phyloP scores from a whole-genome alignment of 306 rosid genomes.

The Herpetospermum pedunculosum region DNA sequence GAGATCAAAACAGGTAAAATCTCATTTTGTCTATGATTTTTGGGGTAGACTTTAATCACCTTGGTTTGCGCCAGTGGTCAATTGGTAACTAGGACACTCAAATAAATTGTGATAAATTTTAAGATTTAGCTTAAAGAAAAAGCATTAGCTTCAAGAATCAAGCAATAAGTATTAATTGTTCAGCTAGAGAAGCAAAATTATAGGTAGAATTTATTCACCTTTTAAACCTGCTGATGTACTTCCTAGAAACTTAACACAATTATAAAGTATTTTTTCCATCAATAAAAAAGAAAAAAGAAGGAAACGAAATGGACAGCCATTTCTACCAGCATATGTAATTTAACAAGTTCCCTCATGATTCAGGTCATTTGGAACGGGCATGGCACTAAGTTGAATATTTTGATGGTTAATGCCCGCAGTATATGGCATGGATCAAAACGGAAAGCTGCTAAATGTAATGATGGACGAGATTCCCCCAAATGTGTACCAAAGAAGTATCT shows the following conservation, averaged over 20 bases:
- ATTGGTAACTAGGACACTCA: no score
- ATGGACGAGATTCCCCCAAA: neutral
- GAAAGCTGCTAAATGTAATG: neutral
- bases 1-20: neutral
- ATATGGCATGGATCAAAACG: neutral
- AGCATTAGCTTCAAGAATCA: neutral
- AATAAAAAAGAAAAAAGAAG: neutral
- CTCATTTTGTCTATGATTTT: neutral
- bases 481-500: neutral
- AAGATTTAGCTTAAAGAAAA: neutral
- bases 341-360: neutral
- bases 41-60: neutral
- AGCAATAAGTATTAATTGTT: neutral
- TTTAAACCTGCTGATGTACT: neutral
- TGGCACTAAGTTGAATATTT: neutral
- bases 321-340: neutral
- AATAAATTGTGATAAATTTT: neutral
- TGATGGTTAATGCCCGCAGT: neutral
- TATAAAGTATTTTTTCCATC: neutral
- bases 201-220: neutral
- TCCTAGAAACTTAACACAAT: neutral
- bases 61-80: neutral
- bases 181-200: neutral
- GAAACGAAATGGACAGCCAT: neutral
- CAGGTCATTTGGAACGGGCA: neutral